These are phyloP conservation scores for Tricholomella constricta DNA, from an alignment of 768 basidiomycete species.

Conservation along the genomic window DNA sequence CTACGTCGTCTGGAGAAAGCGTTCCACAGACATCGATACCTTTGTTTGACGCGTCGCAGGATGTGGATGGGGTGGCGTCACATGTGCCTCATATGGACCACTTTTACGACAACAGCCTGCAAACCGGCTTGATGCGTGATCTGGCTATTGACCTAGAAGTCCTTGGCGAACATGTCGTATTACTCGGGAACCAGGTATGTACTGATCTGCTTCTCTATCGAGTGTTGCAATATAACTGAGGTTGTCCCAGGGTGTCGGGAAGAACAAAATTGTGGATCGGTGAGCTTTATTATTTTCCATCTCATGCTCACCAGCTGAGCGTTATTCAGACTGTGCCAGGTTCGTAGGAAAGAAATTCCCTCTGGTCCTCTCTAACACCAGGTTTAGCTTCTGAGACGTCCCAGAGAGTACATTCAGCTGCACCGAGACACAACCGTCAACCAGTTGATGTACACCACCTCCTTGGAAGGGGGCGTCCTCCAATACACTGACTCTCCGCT, in stretches of 20 bases:
- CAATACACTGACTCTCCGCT: constrained; percentile 67
- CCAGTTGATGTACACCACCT: constrained; percentile 69
- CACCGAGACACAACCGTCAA: constrained; percentile 73
- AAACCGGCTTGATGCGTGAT: constrained; percentile 68
- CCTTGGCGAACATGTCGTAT: constrained; percentile 62
- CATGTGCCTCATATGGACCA: constrained; percentile 70
- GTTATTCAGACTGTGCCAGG: constrained; percentile 53
- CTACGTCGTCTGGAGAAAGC: constrained; percentile 35
- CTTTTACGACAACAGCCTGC: constrained; percentile 70
- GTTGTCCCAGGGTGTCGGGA: constrained; percentile 57
- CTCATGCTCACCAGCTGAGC: not conserved
- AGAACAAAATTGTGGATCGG: constrained; percentile 71
- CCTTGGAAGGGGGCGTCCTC: constrained; percentile 57
- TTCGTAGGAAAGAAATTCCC: constrained; percentile 18
- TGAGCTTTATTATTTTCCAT: constrained; percentile 25
- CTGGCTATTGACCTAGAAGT: constrained; percentile 64
- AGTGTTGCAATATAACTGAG: not conserved
- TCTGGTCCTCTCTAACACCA: not conserved
- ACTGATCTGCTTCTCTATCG: not conserved
- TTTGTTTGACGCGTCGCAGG: constrained; percentile 48
- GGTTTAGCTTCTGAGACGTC: constrained; percentile 55
- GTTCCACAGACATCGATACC: constrained; percentile 42
- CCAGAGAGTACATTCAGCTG: constrained; percentile 70
- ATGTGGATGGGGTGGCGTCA: constrained; percentile 55
- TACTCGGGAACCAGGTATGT: constrained; percentile 67